These are phyloP conservation scores for Calonectria fujianensis DNA, from an alignment of 2,329 filamentous ascomycete genomes.

Conservation along the genomic window DNA sequence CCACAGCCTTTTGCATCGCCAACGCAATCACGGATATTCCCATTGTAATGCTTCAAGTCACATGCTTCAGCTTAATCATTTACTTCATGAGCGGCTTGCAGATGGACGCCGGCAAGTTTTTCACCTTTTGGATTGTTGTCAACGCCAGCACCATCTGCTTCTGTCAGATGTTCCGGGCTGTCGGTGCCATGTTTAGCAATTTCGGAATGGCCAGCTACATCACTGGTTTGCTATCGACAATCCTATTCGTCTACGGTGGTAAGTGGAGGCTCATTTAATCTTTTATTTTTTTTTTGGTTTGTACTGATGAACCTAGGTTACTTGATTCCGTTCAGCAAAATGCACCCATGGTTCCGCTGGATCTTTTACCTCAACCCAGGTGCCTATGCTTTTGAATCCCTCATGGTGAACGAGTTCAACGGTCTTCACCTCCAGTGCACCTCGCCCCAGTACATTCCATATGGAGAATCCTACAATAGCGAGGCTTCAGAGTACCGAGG, in stretches of 20 bases:
- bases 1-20: conserved; percentile 61
- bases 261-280: conserved; percentile 41
- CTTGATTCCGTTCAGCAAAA: conserved; percentile 67
- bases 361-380: conserved; percentile 73
- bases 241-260: conserved; percentile 57
- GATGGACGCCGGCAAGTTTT: conserved; percentile 67
- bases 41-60: conserved; percentile 69
- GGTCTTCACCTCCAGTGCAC: conserved; percentile 74
- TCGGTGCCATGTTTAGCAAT: conserved; percentile 77
- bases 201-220: conserved; percentile 56
- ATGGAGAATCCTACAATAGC: conserved; percentile 60
- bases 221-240: conserved; percentile 52
- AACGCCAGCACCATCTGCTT: conserved; percentile 75
- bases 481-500: conserved; percentile 62
- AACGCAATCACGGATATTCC: conserved; percentile 65
- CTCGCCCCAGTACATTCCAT: conserved; percentile 72
- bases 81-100: conserved; percentile 60
- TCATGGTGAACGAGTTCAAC: conserved; percentile 77
- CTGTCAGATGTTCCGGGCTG: conserved; percentile 79
- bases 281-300: neutral
- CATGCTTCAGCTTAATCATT: conserved; percentile 68
- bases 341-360: conserved; percentile 70
- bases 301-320: conserved; percentile 70
- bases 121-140: conserved; percentile 79
- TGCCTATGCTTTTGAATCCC: conserved; percentile 77